Conservation (phyloP, 306 rosid genomes). For the Gastrolobium bilobum region DNA sequence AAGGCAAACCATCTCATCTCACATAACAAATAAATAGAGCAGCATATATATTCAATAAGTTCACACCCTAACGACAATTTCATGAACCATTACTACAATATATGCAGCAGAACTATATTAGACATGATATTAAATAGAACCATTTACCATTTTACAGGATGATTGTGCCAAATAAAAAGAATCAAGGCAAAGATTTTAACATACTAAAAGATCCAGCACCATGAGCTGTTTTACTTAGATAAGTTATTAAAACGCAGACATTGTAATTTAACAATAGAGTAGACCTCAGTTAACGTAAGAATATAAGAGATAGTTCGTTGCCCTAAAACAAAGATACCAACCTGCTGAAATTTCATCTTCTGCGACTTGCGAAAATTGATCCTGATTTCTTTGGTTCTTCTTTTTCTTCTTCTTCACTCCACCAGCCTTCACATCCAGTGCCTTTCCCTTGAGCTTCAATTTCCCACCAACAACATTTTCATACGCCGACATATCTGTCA, state of each 20-base stretch:
- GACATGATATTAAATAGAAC: background rate
- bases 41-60: background rate
- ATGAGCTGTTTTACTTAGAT: constrained; percentile 5
- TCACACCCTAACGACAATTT: background rate
- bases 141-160: constrained; percentile 8
- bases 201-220: constrained; percentile 10
- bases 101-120: background rate
- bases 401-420: constrained; percentile 95
- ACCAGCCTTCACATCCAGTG: constrained; percentile 91
- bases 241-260: background rate
- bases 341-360: constrained; percentile 71
- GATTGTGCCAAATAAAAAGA: background rate
- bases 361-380: constrained; percentile 57
- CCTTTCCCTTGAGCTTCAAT: constrained; percentile 98
- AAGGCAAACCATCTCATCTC: constrained; percentile 13
- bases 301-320: background rate
- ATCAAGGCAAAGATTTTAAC: constrained; percentile 7
- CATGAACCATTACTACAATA: constrained; percentile 15
- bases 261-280: background rate
- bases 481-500: constrained; percentile 72
- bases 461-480: constrained; percentile 96
- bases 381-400: constrained; percentile 71
- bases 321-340: constrained; percentile 44
- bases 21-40: constrained; percentile 14
- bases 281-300: constrained; percentile 14